Conservation (phyloP, 257 asterid genomes). For the Echium plantagineum region DNA sequence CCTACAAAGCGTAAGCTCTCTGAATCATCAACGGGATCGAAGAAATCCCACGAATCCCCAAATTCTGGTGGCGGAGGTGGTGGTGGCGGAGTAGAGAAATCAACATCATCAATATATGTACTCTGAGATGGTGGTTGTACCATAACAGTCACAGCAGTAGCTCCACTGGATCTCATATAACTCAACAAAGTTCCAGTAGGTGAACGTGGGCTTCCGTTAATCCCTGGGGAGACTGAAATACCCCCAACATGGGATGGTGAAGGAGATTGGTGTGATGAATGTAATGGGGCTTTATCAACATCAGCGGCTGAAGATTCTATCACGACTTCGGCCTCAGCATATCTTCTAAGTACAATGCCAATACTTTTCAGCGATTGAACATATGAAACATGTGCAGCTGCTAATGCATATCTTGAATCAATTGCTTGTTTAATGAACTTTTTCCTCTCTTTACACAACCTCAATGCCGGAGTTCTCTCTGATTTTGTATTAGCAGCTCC, state of each 20-base stretch:
- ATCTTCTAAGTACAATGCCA: conserved; percentile 79
- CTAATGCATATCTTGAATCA: conserved; percentile 79
- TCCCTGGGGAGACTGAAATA: conserved; percentile 54
- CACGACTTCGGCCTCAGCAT: conserved; percentile 79
- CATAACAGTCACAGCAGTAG: conserved; percentile 51
- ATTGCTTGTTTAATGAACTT: conserved; percentile 71
- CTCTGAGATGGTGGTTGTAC: conserved; percentile 38
- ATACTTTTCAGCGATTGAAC: conserved; percentile 67
- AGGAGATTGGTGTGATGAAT: conserved; percentile 64
- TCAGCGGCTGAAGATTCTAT: conserved; percentile 58
- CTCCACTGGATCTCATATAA: conserved; percentile 72
- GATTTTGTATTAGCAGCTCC: conserved; percentile 62
- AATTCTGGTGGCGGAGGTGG: conserved; percentile 74
- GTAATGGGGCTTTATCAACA: conserved; percentile 64
- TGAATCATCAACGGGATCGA: conserved; percentile 52
- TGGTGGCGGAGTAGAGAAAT: conserved; percentile 48
- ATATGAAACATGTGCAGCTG: conserved; percentile 92
- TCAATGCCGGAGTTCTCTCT: conserved; percentile 64
- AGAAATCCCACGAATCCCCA: conserved; percentile 87
- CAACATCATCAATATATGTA: conserved; percentile 54
- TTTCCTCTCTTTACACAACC: conserved; percentile 77
- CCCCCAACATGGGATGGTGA: conserved; percentile 54
- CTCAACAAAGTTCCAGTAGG: conserved; percentile 63
- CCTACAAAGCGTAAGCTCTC: conserved; percentile 77
- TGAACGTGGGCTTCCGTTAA: conserved; percentile 68